phyloP scores from a whole-genome alignment of 2,329 filamentous ascomycete genomes.

The Colletotrichum orchidophilum region DNA sequence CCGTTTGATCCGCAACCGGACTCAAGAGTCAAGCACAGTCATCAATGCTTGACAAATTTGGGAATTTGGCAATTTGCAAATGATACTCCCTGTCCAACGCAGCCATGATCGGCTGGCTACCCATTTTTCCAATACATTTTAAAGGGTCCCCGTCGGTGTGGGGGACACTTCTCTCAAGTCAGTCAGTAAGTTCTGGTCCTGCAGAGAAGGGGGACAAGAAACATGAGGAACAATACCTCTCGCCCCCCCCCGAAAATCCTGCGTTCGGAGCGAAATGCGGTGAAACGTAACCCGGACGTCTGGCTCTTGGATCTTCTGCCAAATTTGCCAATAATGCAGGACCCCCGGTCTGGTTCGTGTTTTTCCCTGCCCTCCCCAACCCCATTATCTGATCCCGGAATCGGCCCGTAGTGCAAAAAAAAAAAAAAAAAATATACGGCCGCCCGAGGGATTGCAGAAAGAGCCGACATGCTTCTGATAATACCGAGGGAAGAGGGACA shows the following conservation, averaged over 20 bases:
- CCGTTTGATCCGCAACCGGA: neutral
- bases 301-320: constrained; percentile 15
- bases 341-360: neutral
- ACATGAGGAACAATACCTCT: neutral
- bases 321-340: neutral
- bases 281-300: constrained; percentile 22
- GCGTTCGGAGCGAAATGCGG: constrained; percentile 25
- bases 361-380: neutral
- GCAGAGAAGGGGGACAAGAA: neutral
- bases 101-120: neutral
- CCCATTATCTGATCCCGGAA: neutral
- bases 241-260: constrained; percentile 6
- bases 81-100: neutral
- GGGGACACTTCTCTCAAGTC: neutral
- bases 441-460: neutral
- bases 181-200: neutral
- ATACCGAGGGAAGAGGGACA: neutral
- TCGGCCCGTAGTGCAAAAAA: neutral
- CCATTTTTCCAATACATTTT: neutral
- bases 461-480: neutral
- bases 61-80: neutral
- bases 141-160: neutral
- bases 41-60: neutral
- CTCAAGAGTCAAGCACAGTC: neutral
- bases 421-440: neutral